Evolutionary conservation across 139 green algal genomes (phyloP).

Genomic region (Chlamydomonas applanata): DNA sequence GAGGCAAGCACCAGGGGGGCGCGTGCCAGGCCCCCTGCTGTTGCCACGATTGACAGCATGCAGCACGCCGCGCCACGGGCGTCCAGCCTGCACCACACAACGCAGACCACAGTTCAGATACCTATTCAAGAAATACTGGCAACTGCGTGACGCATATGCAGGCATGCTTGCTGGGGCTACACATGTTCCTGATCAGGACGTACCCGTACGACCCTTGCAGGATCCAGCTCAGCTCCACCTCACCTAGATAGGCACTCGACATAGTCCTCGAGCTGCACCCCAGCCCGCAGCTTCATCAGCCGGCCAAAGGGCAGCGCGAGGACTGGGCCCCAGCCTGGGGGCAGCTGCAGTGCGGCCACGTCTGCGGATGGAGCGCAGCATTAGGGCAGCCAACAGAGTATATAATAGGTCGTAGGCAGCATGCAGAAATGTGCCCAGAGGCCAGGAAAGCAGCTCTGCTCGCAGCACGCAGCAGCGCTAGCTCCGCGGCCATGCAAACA

Average conservation of each 20-base stretch:
- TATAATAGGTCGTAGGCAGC: too few species aligned
- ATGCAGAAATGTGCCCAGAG: too few species aligned
- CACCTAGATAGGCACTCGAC: neutral
- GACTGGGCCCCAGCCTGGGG: neutral
- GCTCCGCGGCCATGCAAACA: too few species aligned
- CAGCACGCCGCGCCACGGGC: neutral
- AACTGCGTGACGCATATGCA: too few species aligned
- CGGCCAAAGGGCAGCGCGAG: neutral
- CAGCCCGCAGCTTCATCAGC: slow-evolving; percentile 2
- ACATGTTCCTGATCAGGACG: too few species aligned
- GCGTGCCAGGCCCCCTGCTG: neutral
- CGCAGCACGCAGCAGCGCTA: too few species aligned
- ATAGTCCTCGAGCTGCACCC: neutral
- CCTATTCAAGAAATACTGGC: too few species aligned
- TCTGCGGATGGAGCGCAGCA: too few species aligned
- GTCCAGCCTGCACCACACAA: neutral
- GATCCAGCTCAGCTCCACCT: neutral
- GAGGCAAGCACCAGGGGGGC: neutral
- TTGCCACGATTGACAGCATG: neutral
- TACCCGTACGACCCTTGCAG: too few species aligned
- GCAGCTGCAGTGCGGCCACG: neutral
- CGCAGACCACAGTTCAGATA: neutral
- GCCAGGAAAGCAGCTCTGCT: too few species aligned
- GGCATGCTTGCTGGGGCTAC: too few species aligned
- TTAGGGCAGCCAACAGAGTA: too few species aligned